Base-by-base conservation (phyloP, 257 asterid genomes). In the Galeopsis tetrahit region DNA sequence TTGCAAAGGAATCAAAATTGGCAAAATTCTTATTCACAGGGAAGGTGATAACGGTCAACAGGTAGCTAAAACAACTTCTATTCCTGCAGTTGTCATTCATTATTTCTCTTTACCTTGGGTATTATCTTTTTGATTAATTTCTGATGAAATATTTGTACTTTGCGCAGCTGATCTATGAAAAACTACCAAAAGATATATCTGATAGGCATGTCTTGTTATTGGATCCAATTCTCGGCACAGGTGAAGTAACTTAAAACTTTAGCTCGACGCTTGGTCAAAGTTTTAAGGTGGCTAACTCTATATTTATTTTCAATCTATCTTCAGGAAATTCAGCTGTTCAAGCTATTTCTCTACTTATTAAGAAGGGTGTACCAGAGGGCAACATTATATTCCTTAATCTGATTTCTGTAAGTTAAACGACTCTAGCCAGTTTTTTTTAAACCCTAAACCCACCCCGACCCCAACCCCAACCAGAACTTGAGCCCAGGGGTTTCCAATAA, bases 201-300 rank as follows among this genome's bases (percentile, higher is more conserved):
- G 96, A 95, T 39, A 88, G 99, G 76, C 99, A 95, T 63, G 98
- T 95, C 49, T 80, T 95, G 78, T 83, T 95, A 81, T 81, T 95
- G 79, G 99, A 95, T 82, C 99, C 99, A 1, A 92, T 95, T 74
- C 83, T 95, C 4, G 99, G 99, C 78, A 95, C 99, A 86, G 99
- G 99, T 21, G 28, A 21, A 21, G 28, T 21, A 21, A 21, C 28
- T 21, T 21, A 21, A 21, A 21, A 32, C 15, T 34, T 43, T 3
- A 53, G 32, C 10, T 31, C 6, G 39, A 40, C 21, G 14, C 51
- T 62, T 8, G 1, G 7, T 7, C 32, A 17, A 52, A 3, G 31
- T 17, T 36, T 17, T 13, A n/a, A 33, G 15, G 33, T 63, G 17
- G 53, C 11, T 52, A 14, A 38, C 49, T 36, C 34, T 4, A 40